A percentile compares a stretch with the other conserved stretches of the same genome.
Conservation (phyloP, 192 early-diverging fungal genomes). For the Hyaloraphidium curvatum region DNA sequence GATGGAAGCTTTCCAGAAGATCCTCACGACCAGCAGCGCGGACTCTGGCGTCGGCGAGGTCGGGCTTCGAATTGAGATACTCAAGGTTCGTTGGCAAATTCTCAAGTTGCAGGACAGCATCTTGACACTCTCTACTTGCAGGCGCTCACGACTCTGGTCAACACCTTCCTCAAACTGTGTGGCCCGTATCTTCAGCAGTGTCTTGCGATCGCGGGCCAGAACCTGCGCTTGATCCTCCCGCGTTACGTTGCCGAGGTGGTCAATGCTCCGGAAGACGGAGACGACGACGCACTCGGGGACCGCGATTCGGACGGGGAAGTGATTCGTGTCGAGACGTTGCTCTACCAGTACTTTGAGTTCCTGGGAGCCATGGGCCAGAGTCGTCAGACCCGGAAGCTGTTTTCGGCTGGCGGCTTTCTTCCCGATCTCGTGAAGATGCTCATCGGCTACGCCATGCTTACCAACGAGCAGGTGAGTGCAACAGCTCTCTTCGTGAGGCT, state of each 20-base stretch:
- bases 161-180: slow-evolving; percentile 42
- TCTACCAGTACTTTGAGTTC: slow-evolving; percentile 52
- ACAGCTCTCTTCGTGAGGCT: slow-evolving; percentile 12
- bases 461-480: slow-evolving; percentile 69
- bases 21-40: slow-evolving; percentile 24
- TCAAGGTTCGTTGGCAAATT: no score
- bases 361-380: slow-evolving; percentile 20
- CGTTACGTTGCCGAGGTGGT: no score
- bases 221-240: no score
- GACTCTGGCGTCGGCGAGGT: slow-evolving; percentile 33
- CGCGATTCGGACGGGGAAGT: slow-evolving; percentile 55
- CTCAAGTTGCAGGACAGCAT: not conserved
- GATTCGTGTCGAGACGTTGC: slow-evolving; percentile 37
- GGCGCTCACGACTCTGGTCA: slow-evolving; percentile 37
- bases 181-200: slow-evolving; percentile 21
- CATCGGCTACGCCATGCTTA: slow-evolving; percentile 23
- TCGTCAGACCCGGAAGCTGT: not conserved
- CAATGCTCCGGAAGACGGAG: no score
- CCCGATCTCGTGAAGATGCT: not conserved
- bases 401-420: not conserved
- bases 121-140: slow-evolving; percentile 8
- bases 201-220: no score
- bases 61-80: slow-evolving; percentile 47
- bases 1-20: slow-evolving; percentile 43
- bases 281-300: no score